A percentile compares a stretch with the other conserved stretches of the same genome.
phyloP scores from a whole-genome alignment of 1,284 basidiomycete genomes.

The Malassezia globosa region DNA sequence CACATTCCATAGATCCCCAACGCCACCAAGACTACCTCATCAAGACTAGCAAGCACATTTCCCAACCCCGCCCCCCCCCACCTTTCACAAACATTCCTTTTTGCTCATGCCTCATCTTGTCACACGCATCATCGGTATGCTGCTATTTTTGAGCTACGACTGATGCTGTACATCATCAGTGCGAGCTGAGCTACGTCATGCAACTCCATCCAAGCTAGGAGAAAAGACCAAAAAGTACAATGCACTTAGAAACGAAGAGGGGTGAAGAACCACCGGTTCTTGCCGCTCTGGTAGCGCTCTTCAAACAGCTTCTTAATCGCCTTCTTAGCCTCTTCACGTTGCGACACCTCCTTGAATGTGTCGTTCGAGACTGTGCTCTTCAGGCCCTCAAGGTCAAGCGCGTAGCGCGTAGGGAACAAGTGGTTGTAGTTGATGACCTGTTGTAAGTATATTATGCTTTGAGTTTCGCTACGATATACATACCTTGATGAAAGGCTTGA shows the following conservation, averaged over 20 bases:
- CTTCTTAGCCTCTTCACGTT: conserved; percentile 47
- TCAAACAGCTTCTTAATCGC: conserved; percentile 46
- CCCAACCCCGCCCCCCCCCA: too few relatives aligned
- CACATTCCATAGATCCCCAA: too few relatives aligned
- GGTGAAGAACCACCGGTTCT: conserved; percentile 48
- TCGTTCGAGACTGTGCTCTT: conserved; percentile 43
- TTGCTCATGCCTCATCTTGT: too few relatives aligned
- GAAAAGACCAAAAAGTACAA: neutral
- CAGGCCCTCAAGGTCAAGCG: conserved; percentile 46
- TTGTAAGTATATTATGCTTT: neutral
- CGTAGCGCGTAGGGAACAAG: conserved; percentile 48
- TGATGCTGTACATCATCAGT: neutral
- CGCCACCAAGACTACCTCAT: too few relatives aligned
- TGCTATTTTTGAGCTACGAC: conserved; percentile 15
- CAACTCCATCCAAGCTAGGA: neutral
- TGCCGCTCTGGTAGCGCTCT: conserved; percentile 46
- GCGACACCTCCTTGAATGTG: conserved; percentile 46
- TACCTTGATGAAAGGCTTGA: conserved; percentile 47
- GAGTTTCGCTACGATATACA: neutral
- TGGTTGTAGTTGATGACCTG: conserved; percentile 47
- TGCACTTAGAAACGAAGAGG: conserved; percentile 35
- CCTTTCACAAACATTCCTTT: too few relatives aligned
- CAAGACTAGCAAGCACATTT: too few relatives aligned
- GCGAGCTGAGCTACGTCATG: neutral
- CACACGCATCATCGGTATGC: conserved; percentile 17